Evolutionary conservation across 345 rosid genomes (phyloP), one percentile per base, ranked within the genome.

Genomic region (Linum trigynum): DNA sequence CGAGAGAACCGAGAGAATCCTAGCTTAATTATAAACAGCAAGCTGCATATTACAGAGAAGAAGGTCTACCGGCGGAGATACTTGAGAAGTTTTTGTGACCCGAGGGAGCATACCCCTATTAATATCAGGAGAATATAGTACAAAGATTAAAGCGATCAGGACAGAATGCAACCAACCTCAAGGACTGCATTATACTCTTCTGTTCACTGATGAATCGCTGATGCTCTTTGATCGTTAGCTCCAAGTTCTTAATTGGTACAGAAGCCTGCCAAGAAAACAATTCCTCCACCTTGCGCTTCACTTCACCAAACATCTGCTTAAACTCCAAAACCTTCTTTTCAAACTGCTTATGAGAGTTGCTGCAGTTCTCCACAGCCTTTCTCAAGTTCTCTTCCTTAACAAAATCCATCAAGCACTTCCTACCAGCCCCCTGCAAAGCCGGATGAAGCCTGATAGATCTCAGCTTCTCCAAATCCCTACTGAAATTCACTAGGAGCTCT

Each of bases 151-250:
- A 61, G 62, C 15, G 5, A 70, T 38, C 43, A 39, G 59, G 63
- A 63, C 17, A 12, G n/a, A 38, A 62, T 17, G 45, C 62, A 71
- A 70, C 89, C 62, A 74, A 95, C 99, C 99, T 95, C 78, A 95
- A 76, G 56, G 97, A 89, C 70, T 95, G 99, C 96, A 89, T 85
- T 72, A 91, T 84, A 75, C 88, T 88, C 76, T 84, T 91, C 67
- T 91, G 91, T 70, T 95, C 97, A 55, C 77, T 71, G 65, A 89
- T 77, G 77, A 65, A 84, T 6, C 73, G 83, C 60, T 78, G 88
- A 65, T 82, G 86, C 70, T 89, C 97, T 77, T 80, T 84, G 67
- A 95, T 74, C 57, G 76, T 65, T 68, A 59, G 70, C 67, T 95
- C 96, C 73, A 89, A 71, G 75, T 76, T 82, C 81, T 77, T 80